Evolutionary conservation across 2,329 filamentous ascomycete species (phyloP), one percentile per base, ranked within the genome.

Genomic region (Anisogramma anomala): DNA sequence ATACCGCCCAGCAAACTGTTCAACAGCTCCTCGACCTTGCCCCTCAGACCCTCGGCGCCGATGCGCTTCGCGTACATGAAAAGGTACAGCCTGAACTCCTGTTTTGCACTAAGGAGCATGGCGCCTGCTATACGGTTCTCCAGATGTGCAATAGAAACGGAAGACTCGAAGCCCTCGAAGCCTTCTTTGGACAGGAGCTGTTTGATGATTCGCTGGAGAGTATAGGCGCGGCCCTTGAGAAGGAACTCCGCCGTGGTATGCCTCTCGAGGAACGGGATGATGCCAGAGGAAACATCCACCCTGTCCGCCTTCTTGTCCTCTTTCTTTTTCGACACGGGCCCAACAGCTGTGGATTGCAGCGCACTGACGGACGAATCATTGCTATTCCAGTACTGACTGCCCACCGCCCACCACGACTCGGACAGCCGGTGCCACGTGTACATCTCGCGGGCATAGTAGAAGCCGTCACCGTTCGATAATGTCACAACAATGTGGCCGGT

Each of bases 301-400:
- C 66, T 62, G 26, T 65, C 65, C 20, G 65, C 66, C 10, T 51
- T 58, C 44, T 66, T 67, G 23, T 58, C 63, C 15, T 69, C 66
- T 45, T 66, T 68, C 7, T 66, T 52, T n/a, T 65, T 60, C 7
- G 66, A 62, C 30, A 68, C 67, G 2, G 77, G 68, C 0, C 80
- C 77, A 6, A 80, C 71, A 8, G 78, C 77, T 1, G 78, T 80
- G 2, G 84, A 78, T 49, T 86, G 79, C 27, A 94, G 63, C 37
- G 87, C 84, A 35, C 83, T 80, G 39, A 94, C 78, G 0, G 87
- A 87, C 2, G 86, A 87, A 54, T 95, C 91, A 39, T 87, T 94
- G 1, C 87, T 93, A 60, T 98, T 96, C 93, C 91, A 98, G 59
- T 98, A 98, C 58, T 98, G 91, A 52, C 85, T 94, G 14, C 88